A percentile compares a stretch with the other conserved stretches of the same genome.
phyloP scores from a whole-genome alignment of 768 basidiomycete genomes.

The Leccinum sublutescens region DNA sequence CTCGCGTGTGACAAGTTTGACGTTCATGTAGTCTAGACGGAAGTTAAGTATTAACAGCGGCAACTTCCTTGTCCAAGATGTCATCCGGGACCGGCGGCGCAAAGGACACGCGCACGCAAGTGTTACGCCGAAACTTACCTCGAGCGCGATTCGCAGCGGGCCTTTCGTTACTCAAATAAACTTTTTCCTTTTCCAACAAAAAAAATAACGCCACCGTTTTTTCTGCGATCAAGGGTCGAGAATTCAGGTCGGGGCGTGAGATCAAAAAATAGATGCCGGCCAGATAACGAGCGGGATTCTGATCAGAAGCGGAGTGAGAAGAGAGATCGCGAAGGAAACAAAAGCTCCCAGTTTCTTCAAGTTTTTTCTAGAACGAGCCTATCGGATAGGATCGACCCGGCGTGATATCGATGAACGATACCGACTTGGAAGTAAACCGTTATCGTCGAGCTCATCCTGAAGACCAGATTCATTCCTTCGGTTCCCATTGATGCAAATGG shows the following conservation, averaged over 20 bases:
- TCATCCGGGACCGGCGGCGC: too few relatives aligned
- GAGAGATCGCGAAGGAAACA: neutral
- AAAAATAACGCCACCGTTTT: conserved; percentile 4
- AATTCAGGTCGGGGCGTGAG: neutral
- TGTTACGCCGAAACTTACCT: neutral
- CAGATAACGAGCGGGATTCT: neutral
- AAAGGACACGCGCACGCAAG: neutral
- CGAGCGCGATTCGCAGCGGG: neutral
- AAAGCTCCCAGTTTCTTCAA: neutral
- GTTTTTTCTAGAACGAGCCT: neutral
- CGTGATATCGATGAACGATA: neutral
- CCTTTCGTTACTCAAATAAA: neutral
- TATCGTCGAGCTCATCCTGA: neutral
- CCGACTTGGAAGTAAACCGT: neutral
- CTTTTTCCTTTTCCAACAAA: neutral
- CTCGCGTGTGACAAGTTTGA: neutral
- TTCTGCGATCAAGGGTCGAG: conserved; percentile 5
- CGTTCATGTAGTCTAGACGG: neutral
- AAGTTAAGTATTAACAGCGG: neutral
- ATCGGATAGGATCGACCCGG: neutral
- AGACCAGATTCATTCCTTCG: neutral
- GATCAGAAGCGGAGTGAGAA: neutral
- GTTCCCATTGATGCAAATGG: neutral
- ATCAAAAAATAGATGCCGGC: neutral
- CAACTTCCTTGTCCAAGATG: too few relatives aligned